A percentile compares a stretch with the other conserved stretches of the same genome.
phyloP scores from a whole-genome alignment of 495 filamentous ascomycete genomes.

The Trichoderma gamsii region DNA sequence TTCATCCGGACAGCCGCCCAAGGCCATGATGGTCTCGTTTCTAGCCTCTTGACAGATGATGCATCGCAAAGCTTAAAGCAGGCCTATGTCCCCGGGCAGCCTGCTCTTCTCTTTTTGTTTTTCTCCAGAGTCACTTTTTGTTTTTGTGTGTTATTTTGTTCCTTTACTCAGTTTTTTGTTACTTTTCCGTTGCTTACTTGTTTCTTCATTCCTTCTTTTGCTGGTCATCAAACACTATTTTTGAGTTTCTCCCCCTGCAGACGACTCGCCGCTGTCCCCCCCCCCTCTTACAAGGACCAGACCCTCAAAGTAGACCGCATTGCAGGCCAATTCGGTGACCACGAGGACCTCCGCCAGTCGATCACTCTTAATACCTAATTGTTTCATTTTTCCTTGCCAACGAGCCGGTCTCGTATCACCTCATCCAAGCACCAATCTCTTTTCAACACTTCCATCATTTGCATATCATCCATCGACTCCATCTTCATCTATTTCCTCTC shows the following conservation, averaged over 20 bases:
- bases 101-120: slow-evolving; percentile 3
- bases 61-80: slow-evolving; percentile 15
- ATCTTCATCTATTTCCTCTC: not conserved
- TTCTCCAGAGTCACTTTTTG: slow-evolving; percentile 3
- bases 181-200: not conserved
- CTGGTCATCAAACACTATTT: not conserved
- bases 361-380: slow-evolving; percentile 3
- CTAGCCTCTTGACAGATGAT: slow-evolving; percentile 1
- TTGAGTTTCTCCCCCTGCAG: slow-evolving; percentile 5
- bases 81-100: slow-evolving; percentile 2
- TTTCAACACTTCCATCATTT: not conserved
- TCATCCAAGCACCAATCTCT: not conserved
- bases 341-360: slow-evolving; percentile 9
- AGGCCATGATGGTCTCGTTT: slow-evolving; percentile 1
- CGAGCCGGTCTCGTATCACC: slow-evolving; percentile 14
- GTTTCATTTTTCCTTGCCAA: slow-evolving; percentile 4
- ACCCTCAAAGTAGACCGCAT: slow-evolving; percentile 6
- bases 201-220: not conserved
- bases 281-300: slow-evolving; percentile 11
- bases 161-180: not conserved
- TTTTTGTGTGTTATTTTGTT: not conserved
- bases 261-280: not conserved
- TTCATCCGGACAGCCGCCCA: slow-evolving; percentile 15
- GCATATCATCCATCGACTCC: not conserved
- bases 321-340: slow-evolving; percentile 12